Evolutionary conservation across 768 basidiomycete genomes (phyloP), one percentile per base, ranked within the genome.

Genomic region (Agaricus blazei): DNA sequence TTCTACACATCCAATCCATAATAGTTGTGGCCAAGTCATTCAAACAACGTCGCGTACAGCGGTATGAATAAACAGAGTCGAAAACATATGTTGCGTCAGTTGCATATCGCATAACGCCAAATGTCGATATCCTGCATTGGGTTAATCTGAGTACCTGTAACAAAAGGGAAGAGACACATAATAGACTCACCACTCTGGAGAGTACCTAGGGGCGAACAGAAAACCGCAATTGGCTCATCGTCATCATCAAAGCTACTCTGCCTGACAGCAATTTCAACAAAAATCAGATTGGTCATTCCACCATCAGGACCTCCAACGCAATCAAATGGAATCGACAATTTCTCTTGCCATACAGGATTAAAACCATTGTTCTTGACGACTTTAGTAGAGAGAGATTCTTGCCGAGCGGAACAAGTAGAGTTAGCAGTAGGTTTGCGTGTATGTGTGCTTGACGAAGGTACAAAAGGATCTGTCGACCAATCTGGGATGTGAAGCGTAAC

Each of bases 51-150:
- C 67, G 34, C 67, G 64, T 41, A 92, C 68, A 15, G 77, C 70
- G 45, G 87, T 80, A 53, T 80, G 72, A 23, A 96, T 85, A 63
- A 98, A 97, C 15, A 98, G 75, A n/a, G 94, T 94, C 24, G 94
- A 92, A 70, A 95, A 98, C 48, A 98, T 74, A 64, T 87, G 90
- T 64, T 94, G 93, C 38, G 88, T 87, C 43, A 92, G 82, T 65
- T 94, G 87, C 2, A 81, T 72, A 68, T 98, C 96, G 63, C 93
- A 90, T 36, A 98, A 72, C 0, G 96, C 93, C 4, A 98, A 68
- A 69, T 98, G 90, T 7, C 91, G 84, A 66, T 87, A 98, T 1
- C 96, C 95, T 92, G 44, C 3, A 48, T 19, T 36, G 3, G 3
- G 7, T 24, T n/a, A 40, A 44, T 58, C 14, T 19, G 34, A 5